Evolutionary conservation across 1,284 basidiomycete species (phyloP).

Genomic region (Ganoderma meredithae): DNA sequence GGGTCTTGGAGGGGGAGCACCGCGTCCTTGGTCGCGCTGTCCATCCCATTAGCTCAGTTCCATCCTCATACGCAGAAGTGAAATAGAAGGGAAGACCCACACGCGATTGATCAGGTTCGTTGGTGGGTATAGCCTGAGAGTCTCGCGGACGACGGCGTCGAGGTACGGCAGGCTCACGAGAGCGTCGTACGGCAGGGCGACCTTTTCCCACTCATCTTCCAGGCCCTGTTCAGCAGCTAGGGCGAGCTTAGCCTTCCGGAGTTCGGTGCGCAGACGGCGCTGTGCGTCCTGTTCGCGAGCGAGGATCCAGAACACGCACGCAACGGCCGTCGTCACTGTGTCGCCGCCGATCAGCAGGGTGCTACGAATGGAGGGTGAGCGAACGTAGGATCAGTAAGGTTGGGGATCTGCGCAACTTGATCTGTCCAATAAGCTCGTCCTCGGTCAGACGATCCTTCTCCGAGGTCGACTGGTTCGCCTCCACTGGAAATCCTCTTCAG

Average conservation of each 20-base stretch:
- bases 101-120: constrained; percentile 32
- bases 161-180: constrained; percentile 52
- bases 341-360: constrained; percentile 43
- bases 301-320: constrained; percentile 40
- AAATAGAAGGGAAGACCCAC: constrained; percentile 4
- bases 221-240: constrained; percentile 10
- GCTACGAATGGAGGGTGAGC: constrained; percentile 22
- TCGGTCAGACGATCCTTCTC: constrained; percentile 33
- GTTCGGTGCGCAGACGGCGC: constrained; percentile 38
- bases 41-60: not conserved
- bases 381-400: not conserved
- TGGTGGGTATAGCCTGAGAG: constrained; percentile 49
- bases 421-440: constrained; percentile 35
- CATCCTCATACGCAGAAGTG: not conserved
- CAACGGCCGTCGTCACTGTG: constrained; percentile 40
- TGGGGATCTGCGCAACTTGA: constrained; percentile 31
- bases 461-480: constrained; percentile 30
- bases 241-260: constrained; percentile 34
- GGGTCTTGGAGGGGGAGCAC: constrained; percentile 49
- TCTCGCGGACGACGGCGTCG: constrained; percentile 56
- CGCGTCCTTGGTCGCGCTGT: constrained; percentile 8
- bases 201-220: constrained; percentile 16
- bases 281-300: constrained; percentile 39
- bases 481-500: constrained; percentile 22
- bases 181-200: constrained; percentile 35